These are phyloP conservation scores for Conticribra guillardii DNA, from an alignment of 108 stramenopile genomes.

Conservation along the genomic window DNA sequence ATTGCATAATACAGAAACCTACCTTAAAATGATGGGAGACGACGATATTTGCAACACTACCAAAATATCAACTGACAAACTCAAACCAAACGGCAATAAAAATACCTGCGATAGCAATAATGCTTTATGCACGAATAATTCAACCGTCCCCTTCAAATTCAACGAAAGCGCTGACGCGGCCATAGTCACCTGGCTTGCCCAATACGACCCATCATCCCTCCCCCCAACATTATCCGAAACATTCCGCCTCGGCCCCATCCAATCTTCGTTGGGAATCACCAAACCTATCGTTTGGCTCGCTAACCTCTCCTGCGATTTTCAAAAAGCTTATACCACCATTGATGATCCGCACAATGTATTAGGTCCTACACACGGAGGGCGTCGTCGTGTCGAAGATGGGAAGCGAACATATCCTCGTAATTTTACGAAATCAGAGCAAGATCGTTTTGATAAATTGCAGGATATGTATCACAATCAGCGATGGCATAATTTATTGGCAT, in stretches of 20 bases:
- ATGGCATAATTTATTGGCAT: conserved; percentile 12
- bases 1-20: no score
- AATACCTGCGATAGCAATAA: no score
- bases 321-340: conserved; percentile 9
- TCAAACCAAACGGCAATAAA: no score
- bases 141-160: background rate
- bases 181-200: conserved; percentile 9
- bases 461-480: conserved; percentile 23
- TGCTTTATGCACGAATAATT: no score
- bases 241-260: conserved; percentile 3
- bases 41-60: no score
- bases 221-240: background rate
- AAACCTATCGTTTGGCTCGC: conserved; percentile 26
- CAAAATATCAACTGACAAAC: no score
- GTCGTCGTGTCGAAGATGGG: conserved; percentile 1
- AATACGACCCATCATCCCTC: conserved; percentile 7
- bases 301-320: conserved; percentile 17
- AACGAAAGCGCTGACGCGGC: conserved; percentile 9
- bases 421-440: conserved; percentile 6
- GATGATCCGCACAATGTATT: conserved; percentile 5
- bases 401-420: conserved; percentile 14
- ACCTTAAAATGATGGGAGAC: no score
- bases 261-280: background rate
- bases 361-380: conserved; percentile 2
- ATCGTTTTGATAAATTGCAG: conserved; percentile 21